Conservation (phyloP, 1,284 basidiomycete genomes). For the Ustilago shanxiensis region DNA sequence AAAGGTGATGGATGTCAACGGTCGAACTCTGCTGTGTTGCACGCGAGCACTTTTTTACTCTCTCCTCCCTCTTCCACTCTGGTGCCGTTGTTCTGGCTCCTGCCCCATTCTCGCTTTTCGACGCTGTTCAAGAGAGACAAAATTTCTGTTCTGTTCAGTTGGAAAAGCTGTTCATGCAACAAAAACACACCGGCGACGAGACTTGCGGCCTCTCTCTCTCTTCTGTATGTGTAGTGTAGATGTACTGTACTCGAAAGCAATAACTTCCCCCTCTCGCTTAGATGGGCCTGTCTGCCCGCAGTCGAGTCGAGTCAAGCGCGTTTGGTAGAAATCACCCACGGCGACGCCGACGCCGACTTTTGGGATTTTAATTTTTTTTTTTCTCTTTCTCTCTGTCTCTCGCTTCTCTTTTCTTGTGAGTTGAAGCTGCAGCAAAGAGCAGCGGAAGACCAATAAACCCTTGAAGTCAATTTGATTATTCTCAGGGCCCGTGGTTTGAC, state of each 20-base stretch:
- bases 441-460: background rate
- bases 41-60: background rate
- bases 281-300: too few relatives aligned
- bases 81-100: background rate
- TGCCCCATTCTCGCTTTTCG: background rate
- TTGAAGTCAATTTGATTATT: too few relatives aligned
- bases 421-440: background rate
- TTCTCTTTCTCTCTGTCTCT: background rate
- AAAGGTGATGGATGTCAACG: background rate
- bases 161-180: constrained; percentile 5
- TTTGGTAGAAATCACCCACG: background rate
- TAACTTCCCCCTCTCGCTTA: background rate
- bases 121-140: background rate
- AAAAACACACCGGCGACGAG: background rate
- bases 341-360: background rate
- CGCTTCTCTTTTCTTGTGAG: background rate
- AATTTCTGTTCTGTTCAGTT: too few relatives aligned
- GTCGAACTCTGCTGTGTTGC: background rate
- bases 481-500: background rate
- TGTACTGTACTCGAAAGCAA: too few relatives aligned
- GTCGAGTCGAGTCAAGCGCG: constrained; percentile 3
- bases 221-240: background rate
- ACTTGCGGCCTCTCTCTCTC: background rate
- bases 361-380: background rate
- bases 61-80: background rate